These are phyloP conservation scores for Tremellales sp. DNA, from an alignment of 1,284 basidiomycete species.

Conservation along the genomic window DNA sequence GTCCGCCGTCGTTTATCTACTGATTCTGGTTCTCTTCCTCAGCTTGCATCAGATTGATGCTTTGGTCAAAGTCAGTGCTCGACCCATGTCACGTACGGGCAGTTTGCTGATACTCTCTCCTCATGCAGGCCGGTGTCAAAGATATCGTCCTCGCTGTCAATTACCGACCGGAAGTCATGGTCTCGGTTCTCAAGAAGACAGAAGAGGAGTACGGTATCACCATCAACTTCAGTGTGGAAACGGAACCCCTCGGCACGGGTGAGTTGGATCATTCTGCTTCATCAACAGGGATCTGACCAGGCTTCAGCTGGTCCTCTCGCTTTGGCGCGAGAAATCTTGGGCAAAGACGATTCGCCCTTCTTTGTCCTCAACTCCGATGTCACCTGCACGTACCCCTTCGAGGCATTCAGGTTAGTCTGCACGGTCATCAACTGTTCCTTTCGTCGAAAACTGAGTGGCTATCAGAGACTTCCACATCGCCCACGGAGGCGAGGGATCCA, in stretches of 20 bases:
- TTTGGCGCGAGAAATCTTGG: slow-evolving; percentile 53
- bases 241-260: slow-evolving; percentile 56
- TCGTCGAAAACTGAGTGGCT: background rate
- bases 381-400: slow-evolving; percentile 55
- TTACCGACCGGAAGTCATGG: slow-evolving; percentile 56
- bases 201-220: slow-evolving; percentile 56
- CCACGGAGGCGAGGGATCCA: slow-evolving; percentile 55
- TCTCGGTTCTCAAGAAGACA: slow-evolving; percentile 53
- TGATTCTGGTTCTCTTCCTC: no score
- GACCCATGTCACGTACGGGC: background rate
- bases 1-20: no score
- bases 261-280: slow-evolving; percentile 16
- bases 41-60: slow-evolving; percentile 56
- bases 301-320: slow-evolving; percentile 53
- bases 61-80: slow-evolving; percentile 51
- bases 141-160: slow-evolving; percentile 56
- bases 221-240: slow-evolving; percentile 55
- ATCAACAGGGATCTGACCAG: background rate
- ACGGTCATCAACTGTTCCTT: background rate
- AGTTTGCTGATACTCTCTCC: background rate
- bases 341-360: slow-evolving; percentile 56
- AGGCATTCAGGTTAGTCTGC: slow-evolving; percentile 48
- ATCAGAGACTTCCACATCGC: slow-evolving; percentile 53
- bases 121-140: slow-evolving; percentile 52
- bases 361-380: slow-evolving; percentile 57